Percentiles rank a stretch among this genome's conserved stretches.
Evolutionary conservation across 345 rosid species (phyloP).

Genomic region (Lumnitzera racemosa): DNA sequence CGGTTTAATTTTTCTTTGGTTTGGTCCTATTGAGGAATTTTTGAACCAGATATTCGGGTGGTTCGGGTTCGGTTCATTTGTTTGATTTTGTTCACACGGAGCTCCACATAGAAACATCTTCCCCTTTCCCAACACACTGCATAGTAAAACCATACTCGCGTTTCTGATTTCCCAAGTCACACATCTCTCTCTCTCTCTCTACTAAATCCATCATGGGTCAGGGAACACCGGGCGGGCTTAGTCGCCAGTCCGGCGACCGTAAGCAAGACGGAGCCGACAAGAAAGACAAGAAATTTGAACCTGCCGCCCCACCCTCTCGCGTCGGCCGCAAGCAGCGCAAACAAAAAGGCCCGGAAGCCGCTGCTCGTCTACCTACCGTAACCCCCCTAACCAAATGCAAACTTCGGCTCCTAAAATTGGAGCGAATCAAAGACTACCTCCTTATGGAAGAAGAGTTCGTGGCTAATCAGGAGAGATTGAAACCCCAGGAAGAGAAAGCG

Average conservation of each 20-base stretch:
- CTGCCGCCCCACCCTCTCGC: conserved; percentile 83
- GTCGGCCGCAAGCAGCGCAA: conserved; percentile 46
- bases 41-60: too few species aligned
- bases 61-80: too few species aligned
- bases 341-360: conserved; percentile 34
- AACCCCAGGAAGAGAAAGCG: conserved; percentile 31
- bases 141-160: too few species aligned
- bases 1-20: too few species aligned
- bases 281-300: conserved; percentile 92
- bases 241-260: conserved; percentile 67
- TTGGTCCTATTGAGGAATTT: too few species aligned
- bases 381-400: conserved; percentile 33
- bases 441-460: conserved; percentile 50
- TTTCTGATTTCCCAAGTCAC: too few species aligned
- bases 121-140: too few species aligned
- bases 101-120: too few species aligned
- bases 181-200: background rate
- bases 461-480: conserved; percentile 28
- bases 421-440: conserved; percentile 31
- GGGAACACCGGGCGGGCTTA: conserved; percentile 76
- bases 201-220: conserved; percentile 52
- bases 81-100: too few species aligned
- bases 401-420: conserved; percentile 29
- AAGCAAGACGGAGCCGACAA: conserved; percentile 68
- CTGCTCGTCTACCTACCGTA: conserved; percentile 43